Evolutionary conservation across 805 yeast species (phyloP).

Genomic region (Starmerella floricola): DNA sequence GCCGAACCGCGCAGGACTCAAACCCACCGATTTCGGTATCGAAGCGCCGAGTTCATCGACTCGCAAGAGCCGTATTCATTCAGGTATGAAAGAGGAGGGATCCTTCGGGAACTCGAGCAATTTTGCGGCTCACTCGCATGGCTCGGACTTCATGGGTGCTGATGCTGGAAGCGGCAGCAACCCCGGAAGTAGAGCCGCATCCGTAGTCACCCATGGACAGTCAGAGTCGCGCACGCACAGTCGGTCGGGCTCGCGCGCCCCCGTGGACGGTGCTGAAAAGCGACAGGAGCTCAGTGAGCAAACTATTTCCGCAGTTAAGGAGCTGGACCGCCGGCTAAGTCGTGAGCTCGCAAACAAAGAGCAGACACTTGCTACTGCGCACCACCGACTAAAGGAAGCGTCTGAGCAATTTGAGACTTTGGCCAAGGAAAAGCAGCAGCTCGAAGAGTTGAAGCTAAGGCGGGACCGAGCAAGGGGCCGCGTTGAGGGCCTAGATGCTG

Average conservation of each 20-base stretch:
- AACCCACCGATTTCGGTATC: constrained; percentile 78
- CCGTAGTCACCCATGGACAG: too few species aligned
- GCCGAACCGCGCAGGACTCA: constrained; percentile 73
- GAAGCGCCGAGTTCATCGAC: constrained; percentile 27
- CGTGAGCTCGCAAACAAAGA: constrained; percentile 45
- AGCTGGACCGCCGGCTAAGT: constrained; percentile 48
- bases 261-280: constrained; percentile 20
- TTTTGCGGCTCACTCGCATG: too few species aligned
- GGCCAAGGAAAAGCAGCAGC: constrained; percentile 29
- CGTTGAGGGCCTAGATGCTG: constrained; percentile 41
- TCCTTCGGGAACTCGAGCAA: too few species aligned
- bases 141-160: too few species aligned
- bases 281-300: constrained; percentile 39
- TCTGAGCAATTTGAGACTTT: constrained; percentile 40
- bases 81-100: background rate
- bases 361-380: constrained; percentile 40
- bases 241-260: constrained; percentile 13
- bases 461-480: constrained; percentile 23
- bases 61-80: background rate
- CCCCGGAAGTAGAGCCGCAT: too few species aligned
- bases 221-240: constrained; percentile 1
- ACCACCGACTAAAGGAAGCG: constrained; percentile 45
- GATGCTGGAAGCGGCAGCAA: too few species aligned
- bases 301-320: constrained; percentile 39
- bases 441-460: constrained; percentile 40